Conservation (phyloP, 495 filamentous ascomycete genomes). For the Penicillium argentinense region DNA sequence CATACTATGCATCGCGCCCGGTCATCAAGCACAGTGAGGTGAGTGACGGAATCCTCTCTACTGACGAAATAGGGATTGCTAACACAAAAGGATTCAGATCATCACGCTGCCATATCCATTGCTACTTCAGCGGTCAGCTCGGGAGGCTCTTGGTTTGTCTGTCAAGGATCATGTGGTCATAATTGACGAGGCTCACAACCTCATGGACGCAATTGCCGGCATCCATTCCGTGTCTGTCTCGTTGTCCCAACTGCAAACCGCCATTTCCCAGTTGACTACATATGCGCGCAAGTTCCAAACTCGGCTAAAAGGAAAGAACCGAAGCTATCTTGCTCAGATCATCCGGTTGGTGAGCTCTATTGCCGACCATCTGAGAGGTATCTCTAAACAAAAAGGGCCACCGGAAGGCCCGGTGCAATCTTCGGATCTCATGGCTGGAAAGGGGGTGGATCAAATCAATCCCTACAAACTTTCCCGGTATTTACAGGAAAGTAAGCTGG, state of each 20-base stretch:
- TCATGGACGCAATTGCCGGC: constrained; percentile 89
- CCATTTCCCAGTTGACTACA: constrained; percentile 69
- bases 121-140: constrained; percentile 82
- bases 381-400: constrained; percentile 45
- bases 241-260: constrained; percentile 66
- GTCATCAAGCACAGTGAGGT: constrained; percentile 80
- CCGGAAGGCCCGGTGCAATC: constrained; percentile 65
- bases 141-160: constrained; percentile 83
- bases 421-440: constrained; percentile 71
- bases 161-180: constrained; percentile 86
- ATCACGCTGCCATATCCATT: constrained; percentile 93
- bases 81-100: constrained; percentile 54
- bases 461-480: constrained; percentile 84
- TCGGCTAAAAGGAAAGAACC: constrained; percentile 86
- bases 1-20: constrained; percentile 89
- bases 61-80: not conserved
- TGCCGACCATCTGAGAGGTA: constrained; percentile 54
- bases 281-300: constrained; percentile 89
- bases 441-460: constrained; percentile 94
- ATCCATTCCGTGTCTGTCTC: constrained; percentile 82
- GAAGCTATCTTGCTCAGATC: constrained; percentile 86
- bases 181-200: constrained; percentile 96
- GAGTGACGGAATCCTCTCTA: constrained; percentile 13
- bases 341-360: constrained; percentile 79
- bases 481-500: constrained; percentile 88